Conservation (phyloP, 2,329 filamentous ascomycete genomes). For the Penicillium sp. region DNA sequence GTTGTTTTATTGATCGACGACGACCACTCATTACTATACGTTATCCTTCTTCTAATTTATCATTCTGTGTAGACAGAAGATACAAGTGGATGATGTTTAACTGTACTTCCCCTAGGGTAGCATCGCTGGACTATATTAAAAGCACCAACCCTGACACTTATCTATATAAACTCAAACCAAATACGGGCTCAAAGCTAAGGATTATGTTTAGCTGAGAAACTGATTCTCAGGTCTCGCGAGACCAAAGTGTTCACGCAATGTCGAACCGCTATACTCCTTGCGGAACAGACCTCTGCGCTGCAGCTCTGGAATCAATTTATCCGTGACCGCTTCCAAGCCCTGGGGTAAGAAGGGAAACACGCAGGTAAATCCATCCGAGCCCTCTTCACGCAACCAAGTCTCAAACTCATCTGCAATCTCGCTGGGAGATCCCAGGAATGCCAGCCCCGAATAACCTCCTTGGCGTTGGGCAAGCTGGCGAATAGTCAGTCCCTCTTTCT, state of each 20-base stretch:
- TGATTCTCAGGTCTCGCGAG: slow-evolving; percentile 53
- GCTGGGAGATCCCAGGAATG: slow-evolving; percentile 57
- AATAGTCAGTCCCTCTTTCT: slow-evolving; percentile 53
- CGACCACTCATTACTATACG: no score
- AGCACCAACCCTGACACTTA: no score
- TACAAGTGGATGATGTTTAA: no score
- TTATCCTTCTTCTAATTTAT: no score
- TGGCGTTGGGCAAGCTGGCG: slow-evolving; percentile 57
- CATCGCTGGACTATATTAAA: no score
- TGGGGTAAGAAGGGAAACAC: slow-evolving; percentile 56
- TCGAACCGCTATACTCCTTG: slow-evolving; percentile 57
- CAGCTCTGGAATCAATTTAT: slow-evolving; percentile 55
- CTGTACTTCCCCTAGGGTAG: no score
- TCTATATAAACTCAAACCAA: no score
- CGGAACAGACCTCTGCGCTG: slow-evolving; percentile 58
- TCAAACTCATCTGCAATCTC: slow-evolving; percentile 56
- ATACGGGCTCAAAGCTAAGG: no score
- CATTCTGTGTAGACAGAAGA: no score
- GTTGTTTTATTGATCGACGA: neutral
- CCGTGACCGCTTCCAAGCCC: slow-evolving; percentile 55
- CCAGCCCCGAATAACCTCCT: slow-evolving; percentile 55
- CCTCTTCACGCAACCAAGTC: slow-evolving; percentile 53
- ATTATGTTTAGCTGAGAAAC: slow-evolving; percentile 34
- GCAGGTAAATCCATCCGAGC: slow-evolving; percentile 58
- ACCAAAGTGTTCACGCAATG: slow-evolving; percentile 59